These are phyloP conservation scores for Zygoascus ofunaensis DNA, from an alignment of 805 yeast species.

Conservation along the genomic window DNA sequence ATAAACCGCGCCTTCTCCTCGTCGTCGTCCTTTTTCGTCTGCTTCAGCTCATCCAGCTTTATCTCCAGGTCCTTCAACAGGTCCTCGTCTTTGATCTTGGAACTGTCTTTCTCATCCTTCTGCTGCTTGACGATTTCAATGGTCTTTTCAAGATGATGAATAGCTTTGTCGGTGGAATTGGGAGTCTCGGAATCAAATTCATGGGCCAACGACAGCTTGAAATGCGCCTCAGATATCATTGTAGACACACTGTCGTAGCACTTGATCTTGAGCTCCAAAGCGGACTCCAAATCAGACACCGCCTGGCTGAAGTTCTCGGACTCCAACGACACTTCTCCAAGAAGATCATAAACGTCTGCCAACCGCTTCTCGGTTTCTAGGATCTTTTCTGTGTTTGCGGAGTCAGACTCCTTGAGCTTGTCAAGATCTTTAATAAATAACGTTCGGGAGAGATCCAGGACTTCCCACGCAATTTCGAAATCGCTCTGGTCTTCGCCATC, in stretches of 20 bases:
- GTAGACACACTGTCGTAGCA: slow-evolving; percentile 46
- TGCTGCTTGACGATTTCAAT: slow-evolving; percentile 37
- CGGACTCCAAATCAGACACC: slow-evolving; percentile 51
- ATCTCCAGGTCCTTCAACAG: slow-evolving; percentile 27
- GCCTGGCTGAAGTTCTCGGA: slow-evolving; percentile 82
- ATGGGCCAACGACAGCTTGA: slow-evolving; percentile 66
- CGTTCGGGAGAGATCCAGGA: slow-evolving; percentile 68
- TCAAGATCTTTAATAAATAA: slow-evolving; percentile 43
- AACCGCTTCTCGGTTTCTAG: slow-evolving; percentile 40
- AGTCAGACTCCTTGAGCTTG: slow-evolving; percentile 21
- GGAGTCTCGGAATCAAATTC: slow-evolving; percentile 59
- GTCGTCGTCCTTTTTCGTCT: slow-evolving; percentile 6
- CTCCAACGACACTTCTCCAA: slow-evolving; percentile 87
- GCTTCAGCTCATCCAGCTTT: slow-evolving; percentile 21
- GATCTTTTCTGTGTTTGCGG: background rate
- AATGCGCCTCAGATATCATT: slow-evolving; percentile 67
- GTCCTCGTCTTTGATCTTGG: slow-evolving; percentile 19
- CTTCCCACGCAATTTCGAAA: slow-evolving; percentile 84
- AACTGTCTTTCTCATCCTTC: slow-evolving; percentile 30
- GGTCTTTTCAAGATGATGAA: slow-evolving; percentile 47
- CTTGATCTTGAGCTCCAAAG: slow-evolving; percentile 46
- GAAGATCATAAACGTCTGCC: slow-evolving; percentile 64
- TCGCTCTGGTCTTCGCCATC: slow-evolving; percentile 50
- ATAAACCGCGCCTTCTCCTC: slow-evolving; percentile 13
- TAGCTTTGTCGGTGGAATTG: slow-evolving; percentile 40